Base-by-base conservation (phyloP, 768 basidiomycete genomes). In the Termitomyces sp. region DNA sequence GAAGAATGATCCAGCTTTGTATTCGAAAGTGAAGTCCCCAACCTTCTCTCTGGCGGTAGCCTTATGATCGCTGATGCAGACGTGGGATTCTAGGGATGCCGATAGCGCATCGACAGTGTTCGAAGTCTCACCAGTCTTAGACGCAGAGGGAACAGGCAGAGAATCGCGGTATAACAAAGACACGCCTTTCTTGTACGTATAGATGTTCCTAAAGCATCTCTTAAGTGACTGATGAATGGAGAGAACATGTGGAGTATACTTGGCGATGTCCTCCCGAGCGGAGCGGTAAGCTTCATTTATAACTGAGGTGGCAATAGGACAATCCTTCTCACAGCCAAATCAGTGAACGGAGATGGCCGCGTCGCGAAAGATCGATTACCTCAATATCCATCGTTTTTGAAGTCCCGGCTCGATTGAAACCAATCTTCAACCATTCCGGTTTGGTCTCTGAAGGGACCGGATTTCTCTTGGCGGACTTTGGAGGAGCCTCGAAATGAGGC, bases 161-260 rank as follows among this genome's bases (percentile, higher is more conserved):
- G 95, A 95, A 67, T 98, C 95, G 12, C 96, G 89, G 15, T 97
- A 82, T 41, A 98, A 82, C 11, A 99, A 78, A 0, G 95, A 96
- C 3, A 93, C 95, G 15, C 94, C 95, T 54, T 84, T 86, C 66
- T 89, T 89, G 78, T 91, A 98, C 3, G 80, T 81, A 65, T 81
- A 76, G 37, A 95, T 88, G 47, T 89, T 90, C 63, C 92, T 96
- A 64, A 0, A 41, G 45, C 16, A 18, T n/a, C 15, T 8, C 9
- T 36, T 70, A 11, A 68, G 54, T 27, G 31, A 39, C 20, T 31
- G 11, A 57, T 22, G 30, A 24, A 22, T 20, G 37, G 2, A 22
- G 34, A 18, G 31, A 48, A 31, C 24, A 33, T 24, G 30, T 30
- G 46, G 49, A 2, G 69, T 83, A 20, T 61, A 93, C 93, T 82